Evolutionary conservation across 805 yeast genomes (phyloP).

Genomic region (Yueomyces sp.): DNA sequence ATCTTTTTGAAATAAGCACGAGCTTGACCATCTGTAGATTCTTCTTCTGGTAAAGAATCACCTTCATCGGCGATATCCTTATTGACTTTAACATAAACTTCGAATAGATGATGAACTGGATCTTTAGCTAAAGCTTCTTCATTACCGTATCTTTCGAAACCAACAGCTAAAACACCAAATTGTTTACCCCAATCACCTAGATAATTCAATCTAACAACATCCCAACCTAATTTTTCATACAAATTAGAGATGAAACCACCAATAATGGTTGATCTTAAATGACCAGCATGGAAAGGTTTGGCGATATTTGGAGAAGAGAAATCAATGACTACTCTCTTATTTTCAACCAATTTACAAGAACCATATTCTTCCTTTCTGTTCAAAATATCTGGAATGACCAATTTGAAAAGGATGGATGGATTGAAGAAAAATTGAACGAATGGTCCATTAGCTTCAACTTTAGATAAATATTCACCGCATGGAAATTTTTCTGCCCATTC

Average conservation of each 20-base stretch:
- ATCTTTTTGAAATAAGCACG: slow-evolving; percentile 75
- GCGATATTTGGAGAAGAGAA: slow-evolving; percentile 98
- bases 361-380: slow-evolving; percentile 53
- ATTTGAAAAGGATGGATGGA: slow-evolving; percentile 48
- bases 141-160: slow-evolving; percentile 73
- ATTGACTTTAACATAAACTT: slow-evolving; percentile 83
- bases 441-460: slow-evolving; percentile 75
- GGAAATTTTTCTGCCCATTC: slow-evolving; percentile 76
- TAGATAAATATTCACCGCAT: slow-evolving; percentile 50
- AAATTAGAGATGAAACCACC: slow-evolving; percentile 90
- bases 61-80: slow-evolving; percentile 52
- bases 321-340: slow-evolving; percentile 66
- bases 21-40: slow-evolving; percentile 66
- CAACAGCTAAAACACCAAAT: slow-evolving; percentile 91
- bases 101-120: slow-evolving; percentile 90
- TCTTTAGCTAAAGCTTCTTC: slow-evolving; percentile 57
- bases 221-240: slow-evolving; percentile 84
- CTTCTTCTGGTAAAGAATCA: slow-evolving; percentile 33
- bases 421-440: slow-evolving; percentile 82
- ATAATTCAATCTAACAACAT: slow-evolving; percentile 86
- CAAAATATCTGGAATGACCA: slow-evolving; percentile 60
- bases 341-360: slow-evolving; percentile 54
- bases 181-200: slow-evolving; percentile 99
- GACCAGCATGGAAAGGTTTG: slow-evolving; percentile 99
- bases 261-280: slow-evolving; percentile 90